These are phyloP conservation scores for Heteromeles arbutifolia DNA, from an alignment of 306 rosid genomes.

Conservation along the genomic window DNA sequence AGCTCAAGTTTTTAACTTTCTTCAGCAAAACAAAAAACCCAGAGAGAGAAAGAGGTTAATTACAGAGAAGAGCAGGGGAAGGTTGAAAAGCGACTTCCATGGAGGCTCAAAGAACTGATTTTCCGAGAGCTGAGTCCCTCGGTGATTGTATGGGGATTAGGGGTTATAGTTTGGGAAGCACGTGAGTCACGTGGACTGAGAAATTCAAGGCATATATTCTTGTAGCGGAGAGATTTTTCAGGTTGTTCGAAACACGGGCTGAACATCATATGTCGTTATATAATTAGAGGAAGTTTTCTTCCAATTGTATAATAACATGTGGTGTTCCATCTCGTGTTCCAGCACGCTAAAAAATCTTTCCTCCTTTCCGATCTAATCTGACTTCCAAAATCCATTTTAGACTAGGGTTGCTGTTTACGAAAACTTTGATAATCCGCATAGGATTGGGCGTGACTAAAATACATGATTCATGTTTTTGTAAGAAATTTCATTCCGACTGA, in stretches of 20 bases:
- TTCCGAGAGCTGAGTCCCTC: no score
- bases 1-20: background rate
- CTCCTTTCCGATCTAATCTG: no score
- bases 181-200: background rate
- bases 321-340: fast-evolving
- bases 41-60: background rate
- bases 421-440: background rate
- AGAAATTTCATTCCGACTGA: no score
- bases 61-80: background rate
- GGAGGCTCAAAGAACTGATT: background rate
- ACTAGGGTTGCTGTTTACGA: background rate
- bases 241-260: fast-evolving
- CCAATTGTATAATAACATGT: no score
- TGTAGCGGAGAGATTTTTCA: background rate
- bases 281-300: no score
- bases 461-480: no score
- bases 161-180: background rate
- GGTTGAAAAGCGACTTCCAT: slow-evolving; percentile 6
- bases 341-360: fast-evolving
- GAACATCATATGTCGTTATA: fast-evolving
- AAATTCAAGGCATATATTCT: background rate
- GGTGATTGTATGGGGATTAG: background rate
- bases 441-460: background rate
- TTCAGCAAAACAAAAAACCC: background rate
- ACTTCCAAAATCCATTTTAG: no score